Percentiles rank a stretch among this genome's conserved stretches.
Conservation (phyloP, 2,329 filamentous ascomycete species). For the Colletotrichum sublineola region DNA sequence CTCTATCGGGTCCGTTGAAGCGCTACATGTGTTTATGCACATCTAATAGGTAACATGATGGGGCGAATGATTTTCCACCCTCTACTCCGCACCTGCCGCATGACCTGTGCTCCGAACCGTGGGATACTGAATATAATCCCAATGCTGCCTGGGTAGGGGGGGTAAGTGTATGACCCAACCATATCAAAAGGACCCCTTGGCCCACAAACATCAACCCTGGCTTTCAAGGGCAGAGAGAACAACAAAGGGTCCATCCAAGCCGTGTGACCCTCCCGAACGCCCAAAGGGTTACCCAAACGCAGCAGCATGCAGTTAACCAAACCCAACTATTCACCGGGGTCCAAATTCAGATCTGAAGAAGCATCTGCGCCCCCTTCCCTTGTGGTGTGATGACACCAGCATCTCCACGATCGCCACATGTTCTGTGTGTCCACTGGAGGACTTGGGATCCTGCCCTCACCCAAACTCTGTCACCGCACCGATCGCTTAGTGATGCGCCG, state of each 20-base stretch:
- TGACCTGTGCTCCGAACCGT: conserved; percentile 25
- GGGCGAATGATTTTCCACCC: neutral
- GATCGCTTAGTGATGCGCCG: conserved; percentile 52
- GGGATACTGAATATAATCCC: conserved; percentile 11
- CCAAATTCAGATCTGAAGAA: conserved; percentile 12
- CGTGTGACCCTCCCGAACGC: conserved; percentile 18
- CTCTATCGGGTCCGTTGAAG: neutral
- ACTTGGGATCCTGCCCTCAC: neutral
- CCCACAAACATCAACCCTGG: neutral
- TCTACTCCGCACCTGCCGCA: neutral
- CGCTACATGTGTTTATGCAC: conserved; percentile 2
- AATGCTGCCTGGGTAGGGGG: conserved; percentile 10
- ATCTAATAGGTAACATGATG: conserved; percentile 12
- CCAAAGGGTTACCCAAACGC: conserved; percentile 11
- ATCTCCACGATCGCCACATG: conserved; percentile 10
- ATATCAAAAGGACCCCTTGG: neutral
- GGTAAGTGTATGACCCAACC: neutral
- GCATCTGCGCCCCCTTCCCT: conserved; percentile 5
- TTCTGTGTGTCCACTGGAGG: neutral
- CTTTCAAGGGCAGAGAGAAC: conserved; percentile 3
- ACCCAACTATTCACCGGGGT: neutral
- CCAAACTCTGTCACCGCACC: neutral
- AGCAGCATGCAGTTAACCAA: conserved; percentile 2
- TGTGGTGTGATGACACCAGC: conserved; percentile 22
- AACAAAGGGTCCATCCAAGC: neutral